Base-by-base conservation (phyloP, 352 stramenopile genomes). In the Globisporangium takayamanum region DNA sequence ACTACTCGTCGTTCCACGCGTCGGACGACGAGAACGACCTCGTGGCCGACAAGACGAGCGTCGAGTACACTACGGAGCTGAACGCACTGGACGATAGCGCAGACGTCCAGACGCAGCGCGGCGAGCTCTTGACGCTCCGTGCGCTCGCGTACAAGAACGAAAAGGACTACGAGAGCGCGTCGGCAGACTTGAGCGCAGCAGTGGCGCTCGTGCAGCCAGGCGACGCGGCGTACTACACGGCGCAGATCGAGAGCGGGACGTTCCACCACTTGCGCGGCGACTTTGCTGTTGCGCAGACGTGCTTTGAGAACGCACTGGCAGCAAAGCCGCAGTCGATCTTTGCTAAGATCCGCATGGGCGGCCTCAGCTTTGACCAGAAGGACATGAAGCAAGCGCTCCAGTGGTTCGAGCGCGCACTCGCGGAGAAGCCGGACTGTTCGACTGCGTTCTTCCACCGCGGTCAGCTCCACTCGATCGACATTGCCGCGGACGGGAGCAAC, bases 1-100 rank as follows among this genome's bases (percentile, higher is more conserved):
- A 92, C 70, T 92, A 87, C 67, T 89, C 79, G n/a, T 92, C 82
- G 28, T 92, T 92, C 70, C 82, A 92, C 63, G 65, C 74, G 39
- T 84, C 73, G 59, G 82, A 92, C 67, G 82, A 89, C 55, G 78
- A 92, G 60, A 89, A 77, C 58, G 80, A 89, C 42, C 42, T 89
- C 20, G 59, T 70, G 36, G 76, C 73, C 0, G 69, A 85, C 18
- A 80, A 88, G 62, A 74, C 72, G 11, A 73, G 72, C 1, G 68
- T 75, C 5, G 68, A 80, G 55, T 92, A 92, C 67, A 80, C 78
- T 36, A 53, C 44, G 16, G 69, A 85, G 55, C 66, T 91, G 37
- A 59, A 78, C 1, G 65, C 67, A 14, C 66, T 89, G 3, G 66
- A 58, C 20, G 52, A 69, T 16, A 54, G 42, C 16, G 69, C 72